A percentile compares a stretch with the other conserved stretches of the same genome.
These are phyloP conservation scores for Xylaria sp. DNA, from an alignment of 2,329 filamentous ascomycete species.

Conservation along the genomic window DNA sequence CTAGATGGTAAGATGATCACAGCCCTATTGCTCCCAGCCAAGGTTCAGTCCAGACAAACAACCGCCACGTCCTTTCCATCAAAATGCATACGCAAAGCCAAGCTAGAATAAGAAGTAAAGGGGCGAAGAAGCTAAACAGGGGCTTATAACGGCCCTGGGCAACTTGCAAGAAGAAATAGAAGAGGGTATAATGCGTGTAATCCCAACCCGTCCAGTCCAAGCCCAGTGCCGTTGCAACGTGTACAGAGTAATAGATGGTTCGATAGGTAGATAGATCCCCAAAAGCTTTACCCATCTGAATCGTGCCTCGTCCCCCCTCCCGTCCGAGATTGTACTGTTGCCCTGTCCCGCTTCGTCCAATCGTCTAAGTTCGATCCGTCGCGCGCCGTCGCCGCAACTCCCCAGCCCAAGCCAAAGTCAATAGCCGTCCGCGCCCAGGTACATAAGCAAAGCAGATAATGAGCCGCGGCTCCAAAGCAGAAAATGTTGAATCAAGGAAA, in stretches of 20 bases:
- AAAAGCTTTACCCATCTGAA: too few relatives aligned
- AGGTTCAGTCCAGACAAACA: too few relatives aligned
- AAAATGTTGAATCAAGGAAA: neutral
- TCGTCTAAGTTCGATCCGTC: neutral
- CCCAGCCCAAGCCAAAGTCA: neutral
- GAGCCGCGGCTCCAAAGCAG: neutral
- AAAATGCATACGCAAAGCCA: too few relatives aligned
- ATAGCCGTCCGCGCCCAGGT: too few relatives aligned
- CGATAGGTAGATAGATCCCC: constrained; percentile 4
- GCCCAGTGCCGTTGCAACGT: neutral
- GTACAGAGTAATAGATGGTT: too few relatives aligned
- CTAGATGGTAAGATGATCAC: too few relatives aligned
- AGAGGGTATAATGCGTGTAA: constrained; percentile 18
- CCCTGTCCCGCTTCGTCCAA: neutral
- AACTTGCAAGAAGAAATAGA: constrained; percentile 1
- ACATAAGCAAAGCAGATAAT: neutral
- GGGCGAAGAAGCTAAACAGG: neutral
- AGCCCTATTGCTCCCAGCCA: too few relatives aligned
- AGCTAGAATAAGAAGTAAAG: neutral
- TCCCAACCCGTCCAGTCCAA: neutral
- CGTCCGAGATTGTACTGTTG: too few relatives aligned
- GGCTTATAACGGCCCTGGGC: neutral
- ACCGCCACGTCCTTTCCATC: neutral
- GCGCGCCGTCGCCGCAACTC: neutral
- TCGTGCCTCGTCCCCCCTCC: neutral